Evolutionary conservation across 148 eudicot species (phyloP).

Genomic region (Fagopyrum tataricum): DNA sequence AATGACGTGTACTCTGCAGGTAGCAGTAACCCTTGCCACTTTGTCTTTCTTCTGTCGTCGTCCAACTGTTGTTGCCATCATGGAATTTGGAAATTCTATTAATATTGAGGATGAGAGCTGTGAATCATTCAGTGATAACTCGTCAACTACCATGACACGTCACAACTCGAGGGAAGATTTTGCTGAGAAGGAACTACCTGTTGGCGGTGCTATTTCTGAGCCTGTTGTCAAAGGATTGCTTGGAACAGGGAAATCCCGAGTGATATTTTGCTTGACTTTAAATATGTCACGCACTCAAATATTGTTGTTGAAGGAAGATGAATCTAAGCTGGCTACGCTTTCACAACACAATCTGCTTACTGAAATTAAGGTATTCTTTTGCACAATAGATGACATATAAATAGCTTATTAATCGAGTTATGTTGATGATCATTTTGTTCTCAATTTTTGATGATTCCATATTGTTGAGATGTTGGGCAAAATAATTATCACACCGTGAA

Average conservation of each 20-base stretch:
- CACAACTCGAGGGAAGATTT: constrained; percentile 40
- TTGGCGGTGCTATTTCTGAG: constrained; percentile 31
- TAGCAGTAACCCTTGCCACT: constrained; percentile 85
- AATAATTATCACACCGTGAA: too few relatives aligned
- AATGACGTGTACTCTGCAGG: constrained; percentile 34
- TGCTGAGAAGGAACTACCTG: constrained; percentile 30
- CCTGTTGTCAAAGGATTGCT: constrained; percentile 67
- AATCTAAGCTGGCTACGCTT: constrained; percentile 72
- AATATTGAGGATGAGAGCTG: constrained; percentile 44
- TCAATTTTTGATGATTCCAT: not conserved
- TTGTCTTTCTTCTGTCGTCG: constrained; percentile 90
- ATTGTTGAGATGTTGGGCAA: too few relatives aligned
- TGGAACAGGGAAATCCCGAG: constrained; percentile 88
- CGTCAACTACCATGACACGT: constrained; percentile 40
- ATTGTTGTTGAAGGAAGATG: constrained; percentile 80
- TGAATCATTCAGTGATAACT: constrained; percentile 48
- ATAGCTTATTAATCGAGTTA: constrained; percentile 2
- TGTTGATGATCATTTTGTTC: not conserved
- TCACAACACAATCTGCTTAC: constrained; percentile 86
- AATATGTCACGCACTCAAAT: constrained; percentile 91
- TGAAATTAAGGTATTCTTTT: constrained; percentile 57
- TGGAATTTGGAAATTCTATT: constrained; percentile 74
- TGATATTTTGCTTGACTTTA: constrained; percentile 52
- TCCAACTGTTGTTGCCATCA: constrained; percentile 72
- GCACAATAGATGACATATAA: not conserved